Evolutionary conservation across 179 eudicot genomes (phyloP).

Genomic region (Nepenthes alata): DNA sequence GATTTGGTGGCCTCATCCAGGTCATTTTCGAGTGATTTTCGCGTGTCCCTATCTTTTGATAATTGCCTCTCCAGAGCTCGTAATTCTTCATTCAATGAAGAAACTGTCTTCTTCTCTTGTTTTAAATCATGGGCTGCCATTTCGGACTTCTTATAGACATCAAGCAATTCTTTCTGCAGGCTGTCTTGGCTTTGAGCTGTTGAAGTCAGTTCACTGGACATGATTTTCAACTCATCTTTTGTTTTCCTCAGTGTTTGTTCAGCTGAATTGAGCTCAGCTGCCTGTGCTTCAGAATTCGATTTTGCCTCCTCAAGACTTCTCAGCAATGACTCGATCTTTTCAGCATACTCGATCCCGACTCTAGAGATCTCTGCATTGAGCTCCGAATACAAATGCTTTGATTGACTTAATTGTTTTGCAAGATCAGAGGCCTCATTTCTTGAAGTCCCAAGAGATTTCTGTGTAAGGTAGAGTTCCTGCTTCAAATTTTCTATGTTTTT

Average conservation of each 20-base stretch:
- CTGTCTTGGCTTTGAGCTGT: conserved; percentile 20
- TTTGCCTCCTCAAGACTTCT: conserved; percentile 37
- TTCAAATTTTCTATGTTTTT: conserved; percentile 31
- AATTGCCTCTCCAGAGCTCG: conserved; percentile 37
- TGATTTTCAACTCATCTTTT: conserved; percentile 25
- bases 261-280: conserved; percentile 33
- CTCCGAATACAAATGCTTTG: conserved; percentile 28
- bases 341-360: conserved; percentile 29
- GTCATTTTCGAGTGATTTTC: conserved; percentile 39
- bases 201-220: conserved; percentile 33
- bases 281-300: conserved; percentile 22
- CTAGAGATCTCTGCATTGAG: conserved; percentile 43
- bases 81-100: conserved; percentile 38
- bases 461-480: conserved; percentile 34
- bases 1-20: conserved; percentile 53
- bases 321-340: conserved; percentile 26
- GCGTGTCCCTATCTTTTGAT: conserved; percentile 32
- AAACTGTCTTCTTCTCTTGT: conserved; percentile 38
- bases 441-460: conserved; percentile 35
- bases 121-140: conserved; percentile 25
- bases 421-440: conserved; percentile 48
- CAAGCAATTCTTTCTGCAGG: conserved; percentile 49
- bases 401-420: conserved; percentile 23
- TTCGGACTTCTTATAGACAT: conserved; percentile 43
- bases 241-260: conserved; percentile 35